phyloP scores from a whole-genome alignment of 2,329 filamentous ascomycete genomes.

The Ramularia collo-cygni region DNA sequence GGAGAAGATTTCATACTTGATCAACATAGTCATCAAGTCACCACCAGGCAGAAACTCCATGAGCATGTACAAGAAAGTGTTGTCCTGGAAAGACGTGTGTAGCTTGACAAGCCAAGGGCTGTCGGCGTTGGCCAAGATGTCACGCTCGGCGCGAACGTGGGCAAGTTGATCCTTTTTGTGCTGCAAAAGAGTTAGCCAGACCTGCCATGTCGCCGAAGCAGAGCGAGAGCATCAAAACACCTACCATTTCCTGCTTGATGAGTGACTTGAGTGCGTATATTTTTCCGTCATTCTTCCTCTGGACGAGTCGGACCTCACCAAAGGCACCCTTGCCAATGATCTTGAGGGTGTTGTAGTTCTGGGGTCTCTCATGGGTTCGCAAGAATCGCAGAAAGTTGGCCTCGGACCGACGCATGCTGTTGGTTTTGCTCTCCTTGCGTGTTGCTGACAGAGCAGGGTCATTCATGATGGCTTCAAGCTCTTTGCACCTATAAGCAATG shows the following conservation, averaged over 20 bases:
- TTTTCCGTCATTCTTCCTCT: constrained; percentile 92
- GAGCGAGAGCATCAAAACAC: constrained; percentile 5
- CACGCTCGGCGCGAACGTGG: constrained; percentile 93
- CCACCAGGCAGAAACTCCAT: constrained; percentile 99
- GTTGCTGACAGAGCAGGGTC: constrained; percentile 68
- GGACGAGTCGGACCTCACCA: constrained; percentile 94
- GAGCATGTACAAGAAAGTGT: constrained; percentile 93
- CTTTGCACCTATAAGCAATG: constrained; percentile 67
- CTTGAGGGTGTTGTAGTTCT: constrained; percentile 94
- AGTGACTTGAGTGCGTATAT: constrained; percentile 98
- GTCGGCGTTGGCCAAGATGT: constrained; percentile 97
- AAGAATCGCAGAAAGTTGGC: constrained; percentile 90
- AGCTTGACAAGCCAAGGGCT: constrained; percentile 99
- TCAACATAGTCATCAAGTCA: constrained; percentile 99
- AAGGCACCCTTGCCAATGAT: constrained; percentile 99
- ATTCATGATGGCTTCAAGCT: constrained; percentile 78
- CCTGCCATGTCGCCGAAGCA: not conserved
- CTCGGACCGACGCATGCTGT: constrained; percentile 78
- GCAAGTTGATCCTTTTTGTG: constrained; percentile 98
- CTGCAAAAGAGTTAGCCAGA: constrained; percentile 27
- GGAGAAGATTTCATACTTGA: constrained; percentile 99
- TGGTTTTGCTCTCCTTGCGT: constrained; percentile 77
- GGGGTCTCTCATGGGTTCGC: constrained; percentile 83
- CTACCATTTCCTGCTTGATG: constrained; percentile 91
- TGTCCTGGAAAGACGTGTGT: constrained; percentile 95